Conservation (phyloP, 75 land plant species). For the Picea glauca region DNA sequence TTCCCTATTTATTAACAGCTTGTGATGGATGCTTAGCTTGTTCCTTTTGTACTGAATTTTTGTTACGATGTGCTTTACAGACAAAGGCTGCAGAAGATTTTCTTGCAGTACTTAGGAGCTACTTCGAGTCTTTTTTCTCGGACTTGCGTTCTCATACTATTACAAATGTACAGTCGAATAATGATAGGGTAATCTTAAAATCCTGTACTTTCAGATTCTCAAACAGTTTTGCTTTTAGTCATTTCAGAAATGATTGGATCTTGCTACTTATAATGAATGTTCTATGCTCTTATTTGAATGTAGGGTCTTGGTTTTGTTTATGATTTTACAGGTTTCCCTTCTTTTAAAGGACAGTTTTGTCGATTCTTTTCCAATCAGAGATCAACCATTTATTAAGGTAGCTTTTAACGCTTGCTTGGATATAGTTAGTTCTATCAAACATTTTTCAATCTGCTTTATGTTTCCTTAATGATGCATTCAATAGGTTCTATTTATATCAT, state of each 20-base stretch:
- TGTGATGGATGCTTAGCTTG: not conserved
- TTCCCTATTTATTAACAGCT: not conserved
- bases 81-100: constrained; percentile 80
- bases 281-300: not conserved
- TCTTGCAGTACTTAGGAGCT: constrained; percentile 54
- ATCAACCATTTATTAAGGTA: constrained; percentile 96
- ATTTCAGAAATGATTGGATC: not conserved
- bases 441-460: too few species aligned
- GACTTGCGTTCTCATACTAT: constrained; percentile 88
- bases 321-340: constrained; percentile 75
- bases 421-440: not conserved
- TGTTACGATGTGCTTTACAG: constrained; percentile 34
- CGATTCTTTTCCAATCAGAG: constrained; percentile 85
- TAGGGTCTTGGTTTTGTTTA: not conserved
- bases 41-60: not conserved
- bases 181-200: constrained; percentile 69
- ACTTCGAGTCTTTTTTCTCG: constrained; percentile 86
- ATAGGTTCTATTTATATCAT: too few species aligned
- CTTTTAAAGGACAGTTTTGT: constrained; percentile 95
- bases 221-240: not conserved
- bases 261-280: not conserved
- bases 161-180: constrained; percentile 94
- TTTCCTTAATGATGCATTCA: too few species aligned
- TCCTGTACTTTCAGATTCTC: not conserved
- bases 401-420: not conserved